Base-by-base conservation (phyloP, 352 stramenopile species). In the Phytophthora megakarya region DNA sequence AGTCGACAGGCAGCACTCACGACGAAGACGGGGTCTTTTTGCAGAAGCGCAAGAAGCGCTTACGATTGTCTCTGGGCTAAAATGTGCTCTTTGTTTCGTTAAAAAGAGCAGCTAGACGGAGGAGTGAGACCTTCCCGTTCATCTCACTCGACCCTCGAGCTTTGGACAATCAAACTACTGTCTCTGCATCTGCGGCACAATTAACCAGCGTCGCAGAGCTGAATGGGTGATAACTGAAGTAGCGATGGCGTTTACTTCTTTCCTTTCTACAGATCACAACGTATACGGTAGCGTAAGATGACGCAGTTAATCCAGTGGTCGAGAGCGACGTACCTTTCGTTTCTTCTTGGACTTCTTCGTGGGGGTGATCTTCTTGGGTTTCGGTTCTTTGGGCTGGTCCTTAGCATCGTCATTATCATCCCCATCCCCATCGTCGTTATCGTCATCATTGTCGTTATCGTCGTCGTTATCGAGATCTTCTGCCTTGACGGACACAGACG, bases 341-440 rank as follows among this genome's bases (percentile, higher is more conserved):
- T 90, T 90, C 64, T 85, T 86, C 65, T 85, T 88, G n/a, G 70
- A 74, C 57, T 84, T 86, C 51, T 80, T 81, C 51, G 70, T 79
- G n/a, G 65, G 61, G 8, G 70, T 69, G 37, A 65, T 72, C 19
- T 67, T 69, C 35, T 73, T 78, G 23, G 60, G 30, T 16, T 76
- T 63, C 0, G 64, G 40, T n/a, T 71, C 30, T 18, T 72, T 60
- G 25, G 64, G 51, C n/a, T 78, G 68, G 22, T 48, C 52, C 38
- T 65, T 65, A 15, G 39, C 30, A 19, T 65, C 33, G 40, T 67
- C 64, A 32, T 60, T 55, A 3, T 68, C 51, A 23, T 46, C 56
- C n/a, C 65, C 45, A 12, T 58, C 40, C 4, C 49, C 43, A 28
- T 67, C 60, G 12, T 73, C 72, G 22, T 81, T 49, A 33, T 71